Percentiles rank a stretch among this genome's conserved stretches.
These are phyloP conservation scores for Monotropa hypopitys DNA, from an alignment of 179 eudicot species.

Conservation along the genomic window DNA sequence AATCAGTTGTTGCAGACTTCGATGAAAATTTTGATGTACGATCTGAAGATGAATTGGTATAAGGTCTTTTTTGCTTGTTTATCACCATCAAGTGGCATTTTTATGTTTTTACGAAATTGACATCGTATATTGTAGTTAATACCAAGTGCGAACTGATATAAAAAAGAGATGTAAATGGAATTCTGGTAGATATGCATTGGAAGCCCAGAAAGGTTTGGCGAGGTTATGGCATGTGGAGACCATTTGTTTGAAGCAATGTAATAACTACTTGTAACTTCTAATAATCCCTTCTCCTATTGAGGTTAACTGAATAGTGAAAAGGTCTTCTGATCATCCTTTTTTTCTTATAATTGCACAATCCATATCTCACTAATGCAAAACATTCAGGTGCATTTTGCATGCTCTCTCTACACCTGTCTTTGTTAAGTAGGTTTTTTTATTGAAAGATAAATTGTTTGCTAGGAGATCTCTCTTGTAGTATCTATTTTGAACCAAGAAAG, in stretches of 20 bases:
- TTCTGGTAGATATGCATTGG: not conserved
- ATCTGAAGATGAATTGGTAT: constrained; percentile 53
- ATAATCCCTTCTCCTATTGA: not conserved
- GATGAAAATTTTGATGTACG: constrained; percentile 53
- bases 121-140: not conserved
- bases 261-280: not conserved
- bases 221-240: not conserved
- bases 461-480: not conserved
- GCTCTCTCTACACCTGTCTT: no score
- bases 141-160: not conserved
- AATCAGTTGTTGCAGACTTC: constrained; percentile 29
- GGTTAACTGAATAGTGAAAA: not conserved
- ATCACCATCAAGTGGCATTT: not conserved
- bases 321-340: not conserved
- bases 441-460: not conserved
- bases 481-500: not conserved
- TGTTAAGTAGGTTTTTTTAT: not conserved
- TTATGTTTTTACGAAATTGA: not conserved
- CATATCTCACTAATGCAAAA: not conserved
- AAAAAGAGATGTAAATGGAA: not conserved
- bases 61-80: constrained; percentile 9
- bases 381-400: no score
- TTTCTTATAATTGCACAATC: not conserved
- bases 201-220: not conserved
- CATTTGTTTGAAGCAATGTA: not conserved